phyloP scores from a whole-genome alignment of 2,329 filamentous ascomycete species.

The Alternaria longipes region DNA sequence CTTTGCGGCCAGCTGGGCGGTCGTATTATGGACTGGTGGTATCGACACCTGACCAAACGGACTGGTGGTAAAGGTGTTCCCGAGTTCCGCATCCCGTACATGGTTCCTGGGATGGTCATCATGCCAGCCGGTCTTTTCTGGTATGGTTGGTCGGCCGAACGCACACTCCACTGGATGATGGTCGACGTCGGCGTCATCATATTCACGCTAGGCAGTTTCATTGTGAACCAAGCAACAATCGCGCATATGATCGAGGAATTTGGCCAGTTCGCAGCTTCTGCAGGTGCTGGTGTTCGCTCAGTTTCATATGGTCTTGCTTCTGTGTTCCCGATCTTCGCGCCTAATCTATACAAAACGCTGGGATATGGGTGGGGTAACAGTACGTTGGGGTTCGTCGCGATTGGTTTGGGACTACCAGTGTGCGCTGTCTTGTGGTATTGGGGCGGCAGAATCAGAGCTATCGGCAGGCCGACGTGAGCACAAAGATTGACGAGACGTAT shows the following conservation, averaged over 20 bases:
- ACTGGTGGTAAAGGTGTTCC: conserved; percentile 15
- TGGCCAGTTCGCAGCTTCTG: conserved; percentile 23
- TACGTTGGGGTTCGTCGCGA: conserved; percentile 31
- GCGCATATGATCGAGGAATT: conserved; percentile 41
- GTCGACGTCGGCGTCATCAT: conserved; percentile 61
- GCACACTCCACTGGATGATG: conserved; percentile 62
- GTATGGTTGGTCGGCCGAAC: conserved; percentile 65
- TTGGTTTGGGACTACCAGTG: conserved; percentile 9
- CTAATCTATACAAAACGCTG: conserved; percentile 42
- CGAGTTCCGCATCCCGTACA: neutral
- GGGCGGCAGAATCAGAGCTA: too few species aligned
- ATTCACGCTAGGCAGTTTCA: conserved; percentile 32
- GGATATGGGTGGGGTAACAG: conserved; percentile 50
- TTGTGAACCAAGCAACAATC: neutral
- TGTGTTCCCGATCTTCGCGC: conserved; percentile 50
- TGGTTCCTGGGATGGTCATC: conserved; percentile 28
- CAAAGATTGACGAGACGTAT: neutral
- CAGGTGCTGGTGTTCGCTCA: neutral
- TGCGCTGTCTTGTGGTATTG: too few species aligned
- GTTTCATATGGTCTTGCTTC: conserved; percentile 32
- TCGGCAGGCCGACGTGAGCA: too few species aligned
- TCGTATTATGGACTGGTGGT: neutral
- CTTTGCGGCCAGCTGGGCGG: conserved; percentile 50
- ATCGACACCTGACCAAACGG: conserved; percentile 45
- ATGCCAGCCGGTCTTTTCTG: conserved; percentile 48